phyloP scores from a whole-genome alignment of 2,329 filamentous ascomycete genomes.

The Exophiala sideris region DNA sequence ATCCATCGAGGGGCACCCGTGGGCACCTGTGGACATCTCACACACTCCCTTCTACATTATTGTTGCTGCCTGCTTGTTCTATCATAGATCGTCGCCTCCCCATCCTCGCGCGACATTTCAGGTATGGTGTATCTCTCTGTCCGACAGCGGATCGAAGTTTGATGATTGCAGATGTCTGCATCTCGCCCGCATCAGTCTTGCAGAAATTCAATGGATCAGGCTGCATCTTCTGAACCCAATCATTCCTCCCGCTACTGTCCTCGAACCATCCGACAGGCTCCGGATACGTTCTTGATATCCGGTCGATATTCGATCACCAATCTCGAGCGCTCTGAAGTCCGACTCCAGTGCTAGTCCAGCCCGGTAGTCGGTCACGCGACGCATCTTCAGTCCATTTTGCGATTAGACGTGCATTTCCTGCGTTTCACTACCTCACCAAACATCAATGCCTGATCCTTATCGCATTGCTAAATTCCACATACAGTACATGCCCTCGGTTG shows the following conservation, averaged over 20 bases:
- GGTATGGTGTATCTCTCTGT: neutral
- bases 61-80: neutral
- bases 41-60: neutral
- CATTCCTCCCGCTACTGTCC: too few species aligned
- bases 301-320: conserved; percentile 1
- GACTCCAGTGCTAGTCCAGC: too few species aligned
- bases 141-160: neutral
- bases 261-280: conserved; percentile 3
- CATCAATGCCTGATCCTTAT: neutral
- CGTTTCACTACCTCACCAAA: neutral
- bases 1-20: neutral
- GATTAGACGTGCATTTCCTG: neutral
- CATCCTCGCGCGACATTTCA: neutral
- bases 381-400: conserved; percentile 3
- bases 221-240: too few species aligned
- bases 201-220: neutral
- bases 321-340: neutral
- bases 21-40: neutral
- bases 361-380: neutral
- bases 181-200: conserved; percentile 6
- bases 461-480: too few species aligned
- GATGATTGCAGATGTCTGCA: conserved; percentile 1
- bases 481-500: too few species aligned
- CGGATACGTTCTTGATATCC: conserved; percentile 19
- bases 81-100: neutral